Conservation (phyloP, 805 yeast species). For the Phaffomyces thermotolerans region DNA sequence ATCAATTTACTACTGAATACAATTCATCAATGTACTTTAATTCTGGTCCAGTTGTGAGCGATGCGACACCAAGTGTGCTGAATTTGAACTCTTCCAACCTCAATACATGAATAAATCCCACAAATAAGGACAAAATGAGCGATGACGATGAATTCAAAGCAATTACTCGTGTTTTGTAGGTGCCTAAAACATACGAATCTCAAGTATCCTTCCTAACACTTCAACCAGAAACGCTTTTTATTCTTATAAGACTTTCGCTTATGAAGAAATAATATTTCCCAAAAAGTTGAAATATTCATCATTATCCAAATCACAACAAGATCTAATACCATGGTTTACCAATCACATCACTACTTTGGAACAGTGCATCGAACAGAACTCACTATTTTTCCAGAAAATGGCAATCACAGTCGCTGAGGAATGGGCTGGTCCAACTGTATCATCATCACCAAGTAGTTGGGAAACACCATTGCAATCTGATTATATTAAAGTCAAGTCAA, state of each 20-base stretch:
- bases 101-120: too few species aligned
- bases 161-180: neutral
- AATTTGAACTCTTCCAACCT: too few species aligned
- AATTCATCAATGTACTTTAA: too few species aligned
- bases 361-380: conserved; percentile 39
- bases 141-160: neutral
- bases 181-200: too few species aligned
- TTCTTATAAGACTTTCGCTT: conserved; percentile 30
- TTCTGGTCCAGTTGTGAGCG: too few species aligned
- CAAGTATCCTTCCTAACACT: neutral
- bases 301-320: conserved; percentile 34
- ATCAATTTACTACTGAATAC: too few species aligned
- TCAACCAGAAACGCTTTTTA: conserved; percentile 20
- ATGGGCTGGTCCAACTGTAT: conserved; percentile 38
- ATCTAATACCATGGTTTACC: conserved; percentile 44
- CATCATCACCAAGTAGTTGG: conserved; percentile 35
- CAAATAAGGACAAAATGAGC: neutral
- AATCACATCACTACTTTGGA: conserved; percentile 33
- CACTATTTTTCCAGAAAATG: conserved; percentile 34
- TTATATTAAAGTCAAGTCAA: conserved; percentile 49
- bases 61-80: too few species aligned
- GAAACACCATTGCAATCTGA: conserved; percentile 33
- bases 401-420: conserved; percentile 36
- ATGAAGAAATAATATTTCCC: conserved; percentile 25
- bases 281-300: conserved; percentile 27